A percentile compares a stretch with the other conserved stretches of the same genome.
Evolutionary conservation across 345 rosid species (phyloP).

Genomic region (Hypericum androsaemum): DNA sequence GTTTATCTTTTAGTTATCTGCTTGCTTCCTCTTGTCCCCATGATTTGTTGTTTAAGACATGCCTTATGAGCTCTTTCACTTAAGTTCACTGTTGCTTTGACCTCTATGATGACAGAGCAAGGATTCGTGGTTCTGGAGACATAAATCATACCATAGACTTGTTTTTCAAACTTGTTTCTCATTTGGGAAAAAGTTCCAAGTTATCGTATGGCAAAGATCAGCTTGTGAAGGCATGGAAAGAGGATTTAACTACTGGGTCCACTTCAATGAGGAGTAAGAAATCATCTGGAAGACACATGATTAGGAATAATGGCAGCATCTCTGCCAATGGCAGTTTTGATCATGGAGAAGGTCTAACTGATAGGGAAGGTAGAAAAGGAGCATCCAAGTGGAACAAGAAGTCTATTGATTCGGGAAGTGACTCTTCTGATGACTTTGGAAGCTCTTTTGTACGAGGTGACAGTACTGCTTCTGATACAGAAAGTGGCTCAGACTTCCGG

Average conservation of each 20-base stretch:
- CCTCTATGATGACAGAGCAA: constrained; percentile 44
- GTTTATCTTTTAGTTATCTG: constrained; percentile 13
- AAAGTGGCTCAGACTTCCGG: constrained; percentile 69
- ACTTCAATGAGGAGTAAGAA: constrained; percentile 55
- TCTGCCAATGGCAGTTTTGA: no score
- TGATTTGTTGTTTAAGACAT: not conserved
- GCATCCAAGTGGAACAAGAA: constrained; percentile 72
- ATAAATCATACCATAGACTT: constrained; percentile 62
- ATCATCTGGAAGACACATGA: constrained; percentile 53
- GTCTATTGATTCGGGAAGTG: constrained; percentile 80
- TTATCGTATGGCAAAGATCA: constrained; percentile 71
- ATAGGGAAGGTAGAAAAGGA: no score
- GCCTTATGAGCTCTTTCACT: not conserved
- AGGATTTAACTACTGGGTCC: constrained; percentile 48
- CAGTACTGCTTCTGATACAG: constrained; percentile 70
- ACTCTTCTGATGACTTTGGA: constrained; percentile 73
- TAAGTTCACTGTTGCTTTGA: constrained; percentile 1
- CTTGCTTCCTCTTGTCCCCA: not conserved
- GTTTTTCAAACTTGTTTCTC: constrained; percentile 83
- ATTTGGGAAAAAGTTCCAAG: constrained; percentile 72
- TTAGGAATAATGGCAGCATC: constrained; percentile 58
- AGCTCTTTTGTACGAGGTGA: constrained; percentile 58
- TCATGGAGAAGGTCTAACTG: no score
- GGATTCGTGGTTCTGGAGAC: constrained; percentile 65
- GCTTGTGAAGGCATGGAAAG: constrained; percentile 72